These are phyloP conservation scores for Beauveria varroae DNA, from an alignment of 2,329 filamentous ascomycete species.

Conservation along the genomic window DNA sequence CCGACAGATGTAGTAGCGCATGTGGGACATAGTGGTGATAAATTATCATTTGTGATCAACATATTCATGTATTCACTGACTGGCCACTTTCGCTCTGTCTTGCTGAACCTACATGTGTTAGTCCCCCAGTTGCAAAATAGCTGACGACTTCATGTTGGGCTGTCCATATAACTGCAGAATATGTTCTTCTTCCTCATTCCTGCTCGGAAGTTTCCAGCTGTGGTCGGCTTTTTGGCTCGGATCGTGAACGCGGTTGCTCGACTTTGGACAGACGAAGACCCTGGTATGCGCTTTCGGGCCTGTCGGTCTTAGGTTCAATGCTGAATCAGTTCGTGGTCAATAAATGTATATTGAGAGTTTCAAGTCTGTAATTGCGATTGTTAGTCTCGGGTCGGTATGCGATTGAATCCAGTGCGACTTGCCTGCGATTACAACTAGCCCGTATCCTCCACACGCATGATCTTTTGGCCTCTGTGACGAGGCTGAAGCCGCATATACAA, in stretches of 20 bases:
- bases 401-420: neutral
- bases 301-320: neutral
- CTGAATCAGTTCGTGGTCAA: neutral
- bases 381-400: neutral
- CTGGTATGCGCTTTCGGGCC: neutral
- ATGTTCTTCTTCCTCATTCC: too few relatives aligned
- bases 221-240: too few relatives aligned
- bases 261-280: neutral
- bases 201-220: too few relatives aligned
- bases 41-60: too few relatives aligned
- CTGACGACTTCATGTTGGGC: too few relatives aligned
- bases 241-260: neutral
- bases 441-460: conserved; percentile 10
- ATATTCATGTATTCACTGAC: too few relatives aligned
- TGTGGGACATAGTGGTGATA: too few relatives aligned
- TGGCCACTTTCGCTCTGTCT: too few relatives aligned
- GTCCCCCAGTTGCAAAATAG: too few relatives aligned
- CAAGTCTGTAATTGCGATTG: neutral
- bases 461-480: neutral
- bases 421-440: conserved; percentile 9
- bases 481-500: neutral
- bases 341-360: conserved; percentile 5
- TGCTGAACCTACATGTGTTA: too few relatives aligned
- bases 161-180: too few relatives aligned
- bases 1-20: too few relatives aligned